Evolutionary conservation across 2,329 filamentous ascomycete genomes (phyloP).

Genomic region (Chaetoscypha palmicola): DNA sequence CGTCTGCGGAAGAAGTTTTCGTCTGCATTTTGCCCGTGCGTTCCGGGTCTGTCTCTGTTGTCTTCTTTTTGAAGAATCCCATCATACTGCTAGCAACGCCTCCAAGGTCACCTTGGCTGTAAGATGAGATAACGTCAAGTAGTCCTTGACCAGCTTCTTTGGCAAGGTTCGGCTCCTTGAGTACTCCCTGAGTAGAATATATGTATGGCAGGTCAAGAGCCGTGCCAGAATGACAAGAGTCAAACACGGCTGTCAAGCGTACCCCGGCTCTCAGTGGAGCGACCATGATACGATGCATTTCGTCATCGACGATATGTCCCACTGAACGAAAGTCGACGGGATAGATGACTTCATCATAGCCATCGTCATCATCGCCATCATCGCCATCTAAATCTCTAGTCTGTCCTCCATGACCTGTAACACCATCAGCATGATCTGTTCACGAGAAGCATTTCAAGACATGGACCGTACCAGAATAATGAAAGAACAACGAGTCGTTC

Average conservation of each 20-base stretch:
- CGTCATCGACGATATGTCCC: constrained; percentile 74
- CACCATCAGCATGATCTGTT: constrained; percentile 7
- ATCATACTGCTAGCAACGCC: constrained; percentile 72
- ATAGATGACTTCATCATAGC: constrained; percentile 77
- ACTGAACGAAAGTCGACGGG: constrained; percentile 70
- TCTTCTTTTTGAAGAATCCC: constrained; percentile 79
- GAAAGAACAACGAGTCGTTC: constrained; percentile 94
- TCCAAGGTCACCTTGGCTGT: constrained; percentile 73
- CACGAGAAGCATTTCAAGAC: constrained; percentile 10
- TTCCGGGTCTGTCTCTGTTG: constrained; percentile 67
- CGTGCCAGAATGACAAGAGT: constrained; percentile 60
- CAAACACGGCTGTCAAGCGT: constrained; percentile 62
- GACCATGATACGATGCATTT: constrained; percentile 74
- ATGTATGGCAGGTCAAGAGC: constrained; percentile 59
- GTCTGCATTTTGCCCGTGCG: constrained; percentile 76
- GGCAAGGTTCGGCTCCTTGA: constrained; percentile 48
- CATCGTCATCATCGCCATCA: constrained; percentile 73
- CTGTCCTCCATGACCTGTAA: constrained; percentile 66
- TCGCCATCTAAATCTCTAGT: constrained; percentile 69
- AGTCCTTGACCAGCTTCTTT: constrained; percentile 46
- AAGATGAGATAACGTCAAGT: constrained; percentile 52
- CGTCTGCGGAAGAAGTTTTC: constrained; percentile 88
- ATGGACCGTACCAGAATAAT: constrained; percentile 76
- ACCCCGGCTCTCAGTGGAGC: constrained; percentile 70
- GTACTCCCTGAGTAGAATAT: constrained; percentile 37